A percentile compares a stretch with the other conserved stretches of the same genome.
phyloP scores from a whole-genome alignment of 2,329 filamentous ascomycete genomes.

The Seiridium unicorne region DNA sequence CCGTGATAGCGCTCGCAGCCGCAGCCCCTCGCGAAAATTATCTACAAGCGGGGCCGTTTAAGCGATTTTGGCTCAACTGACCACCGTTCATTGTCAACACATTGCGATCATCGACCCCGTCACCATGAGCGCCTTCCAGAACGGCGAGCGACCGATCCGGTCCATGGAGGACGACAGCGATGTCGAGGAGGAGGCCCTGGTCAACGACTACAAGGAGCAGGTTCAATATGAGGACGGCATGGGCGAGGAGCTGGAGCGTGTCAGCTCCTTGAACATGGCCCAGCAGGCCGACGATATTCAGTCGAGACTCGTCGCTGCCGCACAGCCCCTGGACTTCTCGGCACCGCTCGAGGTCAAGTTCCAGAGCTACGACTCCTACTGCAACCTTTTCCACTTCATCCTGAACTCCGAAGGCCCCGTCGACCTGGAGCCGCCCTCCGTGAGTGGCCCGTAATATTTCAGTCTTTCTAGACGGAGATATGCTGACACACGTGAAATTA shows the following conservation, averaged over 20 bases:
- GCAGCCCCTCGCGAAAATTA: constrained; percentile 7
- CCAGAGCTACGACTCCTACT: constrained; percentile 98
- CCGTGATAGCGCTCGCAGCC: not conserved
- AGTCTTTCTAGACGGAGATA: not conserved
- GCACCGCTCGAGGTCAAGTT: constrained; percentile 96
- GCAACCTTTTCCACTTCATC: constrained; percentile 98
- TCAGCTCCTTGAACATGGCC: constrained; percentile 65
- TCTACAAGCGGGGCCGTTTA: constrained; percentile 4
- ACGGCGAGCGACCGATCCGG: constrained; percentile 58
- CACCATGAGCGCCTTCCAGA: constrained; percentile 62
- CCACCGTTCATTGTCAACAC: not conserved
- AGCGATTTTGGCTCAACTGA: not conserved
- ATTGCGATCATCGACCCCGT: constrained; percentile 8
- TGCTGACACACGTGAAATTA: constrained; percentile 33
- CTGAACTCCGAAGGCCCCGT: constrained; percentile 99
- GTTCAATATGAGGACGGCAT: constrained; percentile 89
- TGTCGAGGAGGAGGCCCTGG: constrained; percentile 92
- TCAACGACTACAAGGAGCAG: constrained; percentile 94
- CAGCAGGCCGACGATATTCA: constrained; percentile 89
- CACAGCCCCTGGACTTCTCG: constrained; percentile 93
- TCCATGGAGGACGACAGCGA: constrained; percentile 80
- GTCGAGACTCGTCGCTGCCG: constrained; percentile 84
- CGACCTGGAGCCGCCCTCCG: constrained; percentile 92
- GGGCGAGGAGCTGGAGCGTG: constrained; percentile 72
- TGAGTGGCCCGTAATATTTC: constrained; percentile 47